Evolutionary conservation across 2,329 filamentous ascomycete genomes (phyloP).

Genomic region (Verticillium zaregamsianum): DNA sequence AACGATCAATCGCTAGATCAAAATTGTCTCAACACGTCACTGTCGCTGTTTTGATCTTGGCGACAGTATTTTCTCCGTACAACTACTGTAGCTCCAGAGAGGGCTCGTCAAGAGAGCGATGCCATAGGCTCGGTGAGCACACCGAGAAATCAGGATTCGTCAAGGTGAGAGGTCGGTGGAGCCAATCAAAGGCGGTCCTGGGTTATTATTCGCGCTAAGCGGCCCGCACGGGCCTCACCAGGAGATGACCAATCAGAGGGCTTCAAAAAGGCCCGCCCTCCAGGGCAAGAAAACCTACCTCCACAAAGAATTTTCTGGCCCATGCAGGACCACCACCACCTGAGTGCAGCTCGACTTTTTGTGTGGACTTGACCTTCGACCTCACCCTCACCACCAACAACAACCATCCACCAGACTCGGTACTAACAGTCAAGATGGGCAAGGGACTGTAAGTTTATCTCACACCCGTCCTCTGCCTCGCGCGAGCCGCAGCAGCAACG

Average conservation of each 20-base stretch:
- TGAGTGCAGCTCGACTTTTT: neutral
- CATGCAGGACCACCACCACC: neutral
- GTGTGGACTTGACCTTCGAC: slow-evolving; percentile 16
- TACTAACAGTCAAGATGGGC: slow-evolving; percentile 51
- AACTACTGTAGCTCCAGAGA: too few relatives aligned
- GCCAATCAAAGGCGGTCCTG: neutral
- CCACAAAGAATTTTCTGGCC: neutral
- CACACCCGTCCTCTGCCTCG: neutral
- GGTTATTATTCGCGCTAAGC: neutral
- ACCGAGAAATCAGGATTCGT: too few relatives aligned
- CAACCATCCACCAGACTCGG: slow-evolving; percentile 18
- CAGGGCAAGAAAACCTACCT: neutral
- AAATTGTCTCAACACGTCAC: neutral
- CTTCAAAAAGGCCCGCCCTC: neutral
- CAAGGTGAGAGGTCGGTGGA: too few relatives aligned
- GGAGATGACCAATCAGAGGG: neutral
- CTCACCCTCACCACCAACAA: slow-evolving; percentile 32
- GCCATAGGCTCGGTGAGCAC: too few relatives aligned
- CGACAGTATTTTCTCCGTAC: too few relatives aligned
- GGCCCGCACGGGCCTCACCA: neutral
- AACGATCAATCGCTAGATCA: slow-evolving; percentile 8
- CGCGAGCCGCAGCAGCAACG: neutral
- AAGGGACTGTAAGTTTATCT: slow-evolving; percentile 54
- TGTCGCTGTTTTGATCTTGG: neutral
- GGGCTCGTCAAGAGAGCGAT: too few relatives aligned